A percentile compares a stretch with the other conserved stretches of the same genome.
Evolutionary conservation across 2,329 filamentous ascomycete genomes (phyloP).

Genomic region (Hypocrella siamensis): DNA sequence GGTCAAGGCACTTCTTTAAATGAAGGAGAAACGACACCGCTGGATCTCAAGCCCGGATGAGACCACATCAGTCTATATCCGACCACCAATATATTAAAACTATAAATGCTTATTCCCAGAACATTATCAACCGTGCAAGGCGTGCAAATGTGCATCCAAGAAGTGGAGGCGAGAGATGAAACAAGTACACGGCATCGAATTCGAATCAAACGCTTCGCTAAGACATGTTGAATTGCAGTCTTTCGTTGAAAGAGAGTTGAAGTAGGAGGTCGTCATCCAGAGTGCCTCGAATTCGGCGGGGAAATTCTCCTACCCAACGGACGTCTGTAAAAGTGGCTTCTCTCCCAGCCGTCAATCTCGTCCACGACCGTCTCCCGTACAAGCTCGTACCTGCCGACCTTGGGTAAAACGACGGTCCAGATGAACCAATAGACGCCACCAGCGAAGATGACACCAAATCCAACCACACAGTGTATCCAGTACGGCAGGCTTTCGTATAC

Average conservation of each 20-base stretch:
- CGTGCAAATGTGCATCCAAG: too few species aligned
- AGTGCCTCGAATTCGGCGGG: not conserved
- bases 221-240: constrained; percentile 1
- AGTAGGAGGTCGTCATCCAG: not conserved
- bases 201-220: constrained; percentile 1
- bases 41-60: too few species aligned
- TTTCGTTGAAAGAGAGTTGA: constrained; percentile 1
- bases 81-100: too few species aligned
- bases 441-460: constrained; percentile 34
- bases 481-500: constrained; percentile 39
- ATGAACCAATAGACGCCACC: constrained; percentile 40
- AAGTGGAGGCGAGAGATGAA: too few species aligned
- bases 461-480: constrained; percentile 41
- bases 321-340: constrained; percentile 33
- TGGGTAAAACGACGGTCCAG: constrained; percentile 36
- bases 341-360: constrained; percentile 46
- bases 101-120: too few species aligned
- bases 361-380: constrained; percentile 37
- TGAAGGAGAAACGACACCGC: too few species aligned
- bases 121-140: too few species aligned
- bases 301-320: constrained; percentile 12
- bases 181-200: too few species aligned
- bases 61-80: too few species aligned
- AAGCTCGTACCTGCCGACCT: constrained; percentile 37
- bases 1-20: too few species aligned